Evolutionary conservation across 2,329 filamentous ascomycete species (phyloP).

Genomic region (Juglanconis oblonga): DNA sequence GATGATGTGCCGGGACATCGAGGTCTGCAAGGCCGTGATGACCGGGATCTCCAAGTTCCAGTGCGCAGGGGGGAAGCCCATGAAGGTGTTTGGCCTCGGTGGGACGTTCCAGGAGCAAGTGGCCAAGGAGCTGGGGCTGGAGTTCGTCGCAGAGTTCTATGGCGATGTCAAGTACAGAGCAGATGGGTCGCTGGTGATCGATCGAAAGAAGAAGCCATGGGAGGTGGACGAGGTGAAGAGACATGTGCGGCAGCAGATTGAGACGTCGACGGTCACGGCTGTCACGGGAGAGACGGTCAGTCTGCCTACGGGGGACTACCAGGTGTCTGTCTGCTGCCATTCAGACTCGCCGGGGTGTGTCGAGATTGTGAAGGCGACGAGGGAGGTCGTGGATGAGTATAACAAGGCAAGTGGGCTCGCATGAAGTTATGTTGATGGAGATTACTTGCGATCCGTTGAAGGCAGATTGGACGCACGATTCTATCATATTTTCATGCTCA

Average conservation of each 20-base stretch:
- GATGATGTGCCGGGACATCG: slow-evolving; percentile 25
- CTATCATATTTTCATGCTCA: too few species aligned
- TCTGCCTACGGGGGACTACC: slow-evolving; percentile 38
- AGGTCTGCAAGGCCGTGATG: slow-evolving; percentile 25
- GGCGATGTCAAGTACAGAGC: slow-evolving; percentile 27
- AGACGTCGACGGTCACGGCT: slow-evolving; percentile 37
- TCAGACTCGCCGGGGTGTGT: slow-evolving; percentile 44
- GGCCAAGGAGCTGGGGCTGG: slow-evolving; percentile 22
- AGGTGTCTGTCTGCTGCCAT: slow-evolving; percentile 43
- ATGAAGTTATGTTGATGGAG: not conserved
- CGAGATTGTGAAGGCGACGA: slow-evolving; percentile 39
- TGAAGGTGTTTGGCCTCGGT: slow-evolving; percentile 25
- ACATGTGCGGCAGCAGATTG: slow-evolving; percentile 39
- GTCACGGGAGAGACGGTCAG: slow-evolving; percentile 36
- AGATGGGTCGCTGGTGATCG: slow-evolving; percentile 28
- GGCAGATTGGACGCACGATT: too few species aligned
- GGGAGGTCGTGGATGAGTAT: slow-evolving; percentile 37
- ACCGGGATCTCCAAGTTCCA: slow-evolving; percentile 22
- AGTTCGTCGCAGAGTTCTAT: slow-evolving; percentile 27
- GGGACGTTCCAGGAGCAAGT: slow-evolving; percentile 27
- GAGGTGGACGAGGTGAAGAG: slow-evolving; percentile 35
- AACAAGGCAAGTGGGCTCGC: slow-evolving; percentile 26
- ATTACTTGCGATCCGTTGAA: too few species aligned
- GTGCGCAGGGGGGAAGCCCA: not conserved
- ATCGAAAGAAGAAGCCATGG: slow-evolving; percentile 55